phyloP scores from a whole-genome alignment of 2,329 filamentous ascomycete genomes.

The Alternaria gansuensis region DNA sequence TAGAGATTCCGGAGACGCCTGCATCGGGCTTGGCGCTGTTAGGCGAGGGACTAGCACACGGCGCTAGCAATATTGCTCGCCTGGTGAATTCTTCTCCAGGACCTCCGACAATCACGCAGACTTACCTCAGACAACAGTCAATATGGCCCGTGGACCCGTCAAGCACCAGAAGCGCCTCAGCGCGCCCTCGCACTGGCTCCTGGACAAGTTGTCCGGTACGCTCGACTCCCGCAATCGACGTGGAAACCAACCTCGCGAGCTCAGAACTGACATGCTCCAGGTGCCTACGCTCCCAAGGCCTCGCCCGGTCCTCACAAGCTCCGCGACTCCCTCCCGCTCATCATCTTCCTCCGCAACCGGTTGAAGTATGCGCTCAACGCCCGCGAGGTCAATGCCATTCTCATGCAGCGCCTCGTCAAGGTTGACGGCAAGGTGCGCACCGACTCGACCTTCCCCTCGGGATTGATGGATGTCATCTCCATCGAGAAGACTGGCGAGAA shows the following conservation, averaged over 20 bases:
- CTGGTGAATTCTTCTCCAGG: slow-evolving; percentile 31
- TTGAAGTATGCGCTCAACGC: slow-evolving; percentile 99
- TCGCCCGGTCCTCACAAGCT: slow-evolving; percentile 97
- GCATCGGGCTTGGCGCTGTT: slow-evolving; percentile 7
- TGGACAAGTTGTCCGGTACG: slow-evolving; percentile 95
- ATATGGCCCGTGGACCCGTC: slow-evolving; percentile 78
- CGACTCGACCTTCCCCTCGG: slow-evolving; percentile 94
- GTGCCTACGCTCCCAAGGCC: slow-evolving; percentile 70
- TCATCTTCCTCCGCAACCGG: slow-evolving; percentile 82
- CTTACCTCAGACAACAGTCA: slow-evolving; percentile 57
- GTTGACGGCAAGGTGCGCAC: slow-evolving; percentile 99
- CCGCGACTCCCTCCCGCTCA: slow-evolving; percentile 97
- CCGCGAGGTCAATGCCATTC: slow-evolving; percentile 95
- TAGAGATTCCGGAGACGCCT: not conserved
- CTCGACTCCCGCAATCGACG: slow-evolving; percentile 60
- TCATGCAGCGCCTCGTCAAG: slow-evolving; percentile 99
- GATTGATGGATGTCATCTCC: slow-evolving; percentile 99
- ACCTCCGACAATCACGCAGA: slow-evolving; percentile 48
- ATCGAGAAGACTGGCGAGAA: slow-evolving; percentile 99
- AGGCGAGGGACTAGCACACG: slow-evolving; percentile 23
- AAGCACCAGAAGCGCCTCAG: slow-evolving; percentile 99
- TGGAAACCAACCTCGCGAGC: slow-evolving; percentile 14
- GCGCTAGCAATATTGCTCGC: slow-evolving; percentile 23
- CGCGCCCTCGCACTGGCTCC: slow-evolving; percentile 98
- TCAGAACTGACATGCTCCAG: slow-evolving; percentile 37